A percentile compares a stretch with the other conserved stretches of the same genome.
phyloP scores from a whole-genome alignment of 2,329 filamentous ascomycete species.

The Aspergillus texensis region DNA sequence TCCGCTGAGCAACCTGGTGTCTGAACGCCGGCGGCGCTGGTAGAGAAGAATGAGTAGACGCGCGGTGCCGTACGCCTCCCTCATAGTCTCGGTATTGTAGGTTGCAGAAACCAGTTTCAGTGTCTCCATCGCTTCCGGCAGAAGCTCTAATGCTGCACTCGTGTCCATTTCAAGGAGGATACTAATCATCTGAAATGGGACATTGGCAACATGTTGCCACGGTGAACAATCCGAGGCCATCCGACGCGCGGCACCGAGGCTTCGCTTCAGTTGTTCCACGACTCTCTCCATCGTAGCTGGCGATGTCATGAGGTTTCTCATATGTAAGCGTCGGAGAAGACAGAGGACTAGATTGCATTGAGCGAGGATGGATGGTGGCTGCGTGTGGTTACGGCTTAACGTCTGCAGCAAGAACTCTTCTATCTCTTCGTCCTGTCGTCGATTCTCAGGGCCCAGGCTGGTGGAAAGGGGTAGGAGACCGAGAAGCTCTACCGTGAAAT shows the following conservation, averaged over 20 bases:
- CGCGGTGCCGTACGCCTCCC: constrained; percentile 56
- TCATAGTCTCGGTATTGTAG: constrained; percentile 51
- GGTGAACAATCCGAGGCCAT: constrained; percentile 50
- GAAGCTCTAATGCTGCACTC: constrained; percentile 48
- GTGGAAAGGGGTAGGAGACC: constrained; percentile 55
- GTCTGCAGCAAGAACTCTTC: constrained; percentile 43
- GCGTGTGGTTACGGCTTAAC: constrained; percentile 42
- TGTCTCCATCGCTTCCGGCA: constrained; percentile 55
- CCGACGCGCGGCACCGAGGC: constrained; percentile 48
- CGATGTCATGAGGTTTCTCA: constrained; percentile 50
- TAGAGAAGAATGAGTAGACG: constrained; percentile 56
- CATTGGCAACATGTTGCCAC: constrained; percentile 62
- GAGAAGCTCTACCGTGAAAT: constrained; percentile 54
- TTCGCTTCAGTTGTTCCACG: constrained; percentile 46
- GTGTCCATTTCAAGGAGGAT: constrained; percentile 59
- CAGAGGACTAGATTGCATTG: constrained; percentile 59
- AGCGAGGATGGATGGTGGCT: constrained; percentile 50
- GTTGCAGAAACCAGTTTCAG: constrained; percentile 44
- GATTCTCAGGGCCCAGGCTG: constrained; percentile 54
- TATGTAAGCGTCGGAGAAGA: constrained; percentile 55
- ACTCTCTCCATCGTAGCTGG: constrained; percentile 47
- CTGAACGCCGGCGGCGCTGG: constrained; percentile 48
- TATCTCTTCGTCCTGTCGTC: constrained; percentile 45
- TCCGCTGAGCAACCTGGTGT: constrained; percentile 28
- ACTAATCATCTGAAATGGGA: constrained; percentile 61